Base-by-base conservation (phyloP, 176 grass and related monocot genomes). In the Carex littledalei region DNA sequence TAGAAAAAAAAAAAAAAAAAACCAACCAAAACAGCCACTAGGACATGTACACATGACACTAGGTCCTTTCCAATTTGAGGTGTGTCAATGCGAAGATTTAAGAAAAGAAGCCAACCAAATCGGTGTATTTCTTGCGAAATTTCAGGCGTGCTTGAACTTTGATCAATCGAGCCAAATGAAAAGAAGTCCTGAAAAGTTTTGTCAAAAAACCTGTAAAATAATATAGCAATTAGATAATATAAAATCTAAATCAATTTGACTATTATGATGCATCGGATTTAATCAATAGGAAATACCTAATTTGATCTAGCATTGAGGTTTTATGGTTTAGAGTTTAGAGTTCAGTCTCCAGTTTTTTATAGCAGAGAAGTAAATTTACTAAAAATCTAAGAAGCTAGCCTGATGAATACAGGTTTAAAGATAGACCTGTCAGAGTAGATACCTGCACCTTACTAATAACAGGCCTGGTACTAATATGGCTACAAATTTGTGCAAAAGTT, bases 41-140 rank as follows among this genome's bases (percentile, higher is more conserved):
- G 88, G 78, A 89, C 95, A 88, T 98, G 93, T 37, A 88, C 87
- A 62, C 93, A 92, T n/a, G 90, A 92, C 47, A 98, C 93, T n/a
- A 98, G 79, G 43, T 95, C 91, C 85, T 93, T 92, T 83, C 89
- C 93, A 68, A 88, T 56, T 65, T 88, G 81, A 6, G 90, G 85
- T 71, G 86, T 88, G 85, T 93, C 90, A 22, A 84, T 87, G 39
- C 86, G 91, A 86, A 95, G 86, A 69, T 86, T 88, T 90, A 98
- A 84, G 80, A 98, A 98, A 49, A 98, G 77, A 83, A 90, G 61
- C 95, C 95, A 98, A 50, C 95, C 95, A 84, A 98, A 98, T 85
- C 21, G 63, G 64, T 84, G 53, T 71, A 88, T 93, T 14, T 93
- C 93, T 64, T 78, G 86, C 75, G 67, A 80, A 65, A 72, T 88